Base-by-base conservation (phyloP, 495 filamentous ascomycete genomes). In the Hyaloscypha hepaticicola region DNA sequence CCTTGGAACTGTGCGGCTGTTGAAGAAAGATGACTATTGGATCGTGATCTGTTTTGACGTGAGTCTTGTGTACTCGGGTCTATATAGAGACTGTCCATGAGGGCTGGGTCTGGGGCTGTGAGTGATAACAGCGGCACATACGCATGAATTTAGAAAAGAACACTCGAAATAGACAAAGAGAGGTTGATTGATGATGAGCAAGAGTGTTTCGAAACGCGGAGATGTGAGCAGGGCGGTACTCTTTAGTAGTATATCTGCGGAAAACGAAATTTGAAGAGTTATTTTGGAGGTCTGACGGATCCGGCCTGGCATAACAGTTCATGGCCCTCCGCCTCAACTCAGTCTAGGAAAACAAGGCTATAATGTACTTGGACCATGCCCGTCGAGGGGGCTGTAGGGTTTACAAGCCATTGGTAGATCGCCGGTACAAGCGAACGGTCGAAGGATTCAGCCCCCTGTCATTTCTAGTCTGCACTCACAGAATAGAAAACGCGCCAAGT, bases 41-140 rank as follows among this genome's bases (percentile, higher is more conserved):
- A 62, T 55, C 65, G 49, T 45, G 68, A 72, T 65, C 69, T 72
- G 64, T n/a, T 53, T 33, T 69, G 67, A 52, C 55, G 70, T 69
- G 70, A 69, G 70, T 72, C 65, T 68, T 61, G 33, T 60, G 55
- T 31, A 66, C 58, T 66, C 65, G 53, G 58, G 65, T 68, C 66
- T 69, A 72, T 69, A 70, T 72, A 72, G 56, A 57, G 60, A 62
- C 48, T 64, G 62, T 72, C 70, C 70, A 72, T 72, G 62, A 68
- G 38, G 48, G 19, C 27, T 55, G 56, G 66, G 28, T 51, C 19
- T 56, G 66, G 59, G 64, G 69, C 64, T 66, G 63, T 66, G 69
- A 68, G 12, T 60, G 63, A 53, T 67, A 61, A 65, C 55, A 49
- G 68, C 66, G 62, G 65, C 33, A 72, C 66, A 69, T 69, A 72